Evolutionary conservation across 306 rosid species (phyloP).

Genomic region (Senna tora): DNA sequence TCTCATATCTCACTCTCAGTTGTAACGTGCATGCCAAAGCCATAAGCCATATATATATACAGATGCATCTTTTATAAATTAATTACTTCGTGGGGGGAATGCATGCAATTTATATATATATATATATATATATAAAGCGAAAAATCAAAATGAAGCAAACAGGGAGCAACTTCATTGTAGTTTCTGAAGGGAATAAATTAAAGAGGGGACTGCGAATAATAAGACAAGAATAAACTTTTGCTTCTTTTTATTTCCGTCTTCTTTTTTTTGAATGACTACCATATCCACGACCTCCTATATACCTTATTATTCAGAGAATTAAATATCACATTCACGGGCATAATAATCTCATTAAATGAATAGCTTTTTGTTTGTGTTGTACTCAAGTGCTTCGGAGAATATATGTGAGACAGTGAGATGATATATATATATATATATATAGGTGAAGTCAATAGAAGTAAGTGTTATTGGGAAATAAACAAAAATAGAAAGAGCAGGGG

Average conservation of each 20-base stretch:
- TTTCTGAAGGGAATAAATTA: slow-evolving; percentile 67
- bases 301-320: slow-evolving; percentile 2
- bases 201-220: slow-evolving; percentile 49
- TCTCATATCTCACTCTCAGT: slow-evolving; percentile 25
- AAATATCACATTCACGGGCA: background rate
- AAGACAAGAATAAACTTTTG: slow-evolving; percentile 89
- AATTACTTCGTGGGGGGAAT: slow-evolving; percentile 58
- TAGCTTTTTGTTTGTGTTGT: background rate
- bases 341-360: too few species aligned
- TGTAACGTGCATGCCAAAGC: slow-evolving; percentile 76
- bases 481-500: too few species aligned
- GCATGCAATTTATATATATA: slow-evolving; percentile 44
- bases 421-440: background rate
- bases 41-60: too few species aligned
- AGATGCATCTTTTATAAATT: too few species aligned
- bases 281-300: slow-evolving; percentile 29
- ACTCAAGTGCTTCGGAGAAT: slow-evolving; percentile 32
- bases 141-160: slow-evolving; percentile 40
- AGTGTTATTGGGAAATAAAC: too few species aligned
- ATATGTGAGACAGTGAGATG: slow-evolving; percentile 15
- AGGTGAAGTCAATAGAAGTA: slow-evolving; percentile 2
- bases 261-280: slow-evolving; percentile 44
- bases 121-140: slow-evolving; percentile 44
- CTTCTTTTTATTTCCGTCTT: slow-evolving; percentile 36
- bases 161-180: slow-evolving; percentile 60